These are phyloP conservation scores for Citrus inodora DNA, from an alignment of 345 rosid species.

Conservation along the genomic window DNA sequence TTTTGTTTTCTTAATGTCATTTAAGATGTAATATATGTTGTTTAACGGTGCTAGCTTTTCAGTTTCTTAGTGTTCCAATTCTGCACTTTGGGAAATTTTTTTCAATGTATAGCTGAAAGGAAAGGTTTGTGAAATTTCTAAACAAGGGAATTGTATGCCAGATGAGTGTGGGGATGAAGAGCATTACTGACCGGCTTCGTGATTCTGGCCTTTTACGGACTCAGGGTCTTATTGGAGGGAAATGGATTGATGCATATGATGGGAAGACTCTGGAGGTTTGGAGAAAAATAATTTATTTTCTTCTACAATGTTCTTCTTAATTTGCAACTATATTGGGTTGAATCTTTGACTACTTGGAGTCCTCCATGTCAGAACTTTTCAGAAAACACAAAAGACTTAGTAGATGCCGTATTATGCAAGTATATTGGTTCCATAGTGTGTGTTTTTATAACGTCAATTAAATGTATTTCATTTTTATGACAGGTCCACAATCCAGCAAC, in stretches of 20 bases:
- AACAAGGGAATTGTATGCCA: constrained; percentile 23
- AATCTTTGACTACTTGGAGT: not conserved
- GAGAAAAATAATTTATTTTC: not conserved
- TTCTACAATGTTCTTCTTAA: not conserved
- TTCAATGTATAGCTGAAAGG: not conserved
- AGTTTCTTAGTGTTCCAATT: not conserved
- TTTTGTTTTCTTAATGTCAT: not conserved
- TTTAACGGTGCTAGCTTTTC: not conserved
- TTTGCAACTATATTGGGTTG: not conserved
- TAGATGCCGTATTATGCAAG: not conserved
- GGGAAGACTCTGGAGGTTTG: constrained; percentile 66
- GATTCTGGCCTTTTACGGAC: constrained; percentile 55
- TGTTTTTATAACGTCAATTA: not conserved
- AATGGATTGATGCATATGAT: constrained; percentile 79
- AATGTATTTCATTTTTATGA: not conserved
- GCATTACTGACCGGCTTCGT: constrained; percentile 41
- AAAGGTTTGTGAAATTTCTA: not conserved
- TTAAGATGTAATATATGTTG: not conserved
- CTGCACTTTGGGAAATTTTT: not conserved
- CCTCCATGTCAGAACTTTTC: not conserved
- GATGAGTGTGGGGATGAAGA: constrained; percentile 57
- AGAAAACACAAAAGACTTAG: not conserved
- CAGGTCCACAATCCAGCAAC: constrained; percentile 93
- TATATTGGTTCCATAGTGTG: not conserved
- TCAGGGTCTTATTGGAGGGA: constrained; percentile 83